Percentiles rank a stretch among this genome's conserved stretches.
phyloP scores from a whole-genome alignment of 371 early-diverging fungal genomes.

The Mortierella sp. region DNA sequence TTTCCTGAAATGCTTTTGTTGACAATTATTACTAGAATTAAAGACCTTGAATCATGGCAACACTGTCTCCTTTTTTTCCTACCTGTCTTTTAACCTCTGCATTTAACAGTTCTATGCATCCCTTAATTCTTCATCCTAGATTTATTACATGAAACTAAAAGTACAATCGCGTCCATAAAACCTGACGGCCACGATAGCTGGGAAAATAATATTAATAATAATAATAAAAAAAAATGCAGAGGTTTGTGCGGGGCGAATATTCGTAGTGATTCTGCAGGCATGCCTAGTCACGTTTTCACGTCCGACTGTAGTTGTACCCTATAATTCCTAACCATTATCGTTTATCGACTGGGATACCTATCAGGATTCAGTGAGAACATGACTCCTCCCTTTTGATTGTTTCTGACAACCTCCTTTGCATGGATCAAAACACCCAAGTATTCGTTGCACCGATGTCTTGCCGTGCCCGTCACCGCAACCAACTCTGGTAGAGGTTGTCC shows the following conservation, averaged over 20 bases:
- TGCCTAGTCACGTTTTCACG: not conserved
- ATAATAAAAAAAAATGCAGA: too few species aligned
- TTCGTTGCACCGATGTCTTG: slow-evolving; percentile 54
- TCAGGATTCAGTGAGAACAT: slow-evolving; percentile 46
- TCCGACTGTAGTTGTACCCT: not conserved
- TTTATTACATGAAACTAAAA: slow-evolving; percentile 2
- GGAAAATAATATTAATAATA: too few species aligned
- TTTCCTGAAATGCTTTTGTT: not conserved
- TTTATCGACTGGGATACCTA: slow-evolving; percentile 50
- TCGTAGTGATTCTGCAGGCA: not conserved
- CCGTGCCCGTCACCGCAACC: slow-evolving; percentile 40
- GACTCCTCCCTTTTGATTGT: slow-evolving; percentile 46
- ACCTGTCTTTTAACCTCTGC: not conserved
- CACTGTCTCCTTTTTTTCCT: not conserved
- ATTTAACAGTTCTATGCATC: not conserved
- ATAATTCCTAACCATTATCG: not conserved
- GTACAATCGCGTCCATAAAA: not conserved
- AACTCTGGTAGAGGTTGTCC: slow-evolving; percentile 47
- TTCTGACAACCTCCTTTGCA: slow-evolving; percentile 48
- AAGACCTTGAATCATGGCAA: not conserved
- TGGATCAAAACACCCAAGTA: slow-evolving; percentile 45
- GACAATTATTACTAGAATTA: not conserved
- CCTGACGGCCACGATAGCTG: not conserved
- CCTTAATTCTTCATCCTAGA: not conserved
- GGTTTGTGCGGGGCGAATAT: too few species aligned